Evolutionary conservation across 192 early-diverging fungal species (phyloP), one percentile per base, ranked within the genome.

Genomic region (Coemansia sp.): DNA sequence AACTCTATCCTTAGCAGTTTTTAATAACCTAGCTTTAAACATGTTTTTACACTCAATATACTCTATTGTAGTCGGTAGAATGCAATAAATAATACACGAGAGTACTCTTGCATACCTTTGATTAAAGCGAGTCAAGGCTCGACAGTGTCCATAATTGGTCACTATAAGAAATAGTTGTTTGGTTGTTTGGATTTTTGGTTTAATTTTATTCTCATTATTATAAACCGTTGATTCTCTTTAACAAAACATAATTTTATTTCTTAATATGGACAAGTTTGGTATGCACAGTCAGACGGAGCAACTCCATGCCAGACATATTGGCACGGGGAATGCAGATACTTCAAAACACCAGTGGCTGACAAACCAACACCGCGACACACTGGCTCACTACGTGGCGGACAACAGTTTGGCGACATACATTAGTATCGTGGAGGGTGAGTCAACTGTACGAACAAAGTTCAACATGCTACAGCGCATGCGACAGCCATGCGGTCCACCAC

Each of bases 281-380:
- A 84, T 84, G 82, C 74, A 84, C 60, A 84, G 75, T 36, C 82
- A 84, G 78, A 84, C 82, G 27, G 82, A 84, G 74, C 74, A 80
- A 43, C 29, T 79, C 64, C 72, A 76, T 70, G 78, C 83, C 18
- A 64, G 73, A 75, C 68, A 85, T 53, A 40, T 73, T 12, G 83
- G 83, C 39, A 85, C 83, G 12, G 83, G 83, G 16, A 80, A 74
- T 34, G 74, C 83, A 43, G 78, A 85, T 38, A 85, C 72, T 5
- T 77, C 43, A 38, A 85, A 74, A 44, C 70, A 85, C 73, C 47
- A 73, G 40, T 85, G 83, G 83, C 40, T 85, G 52, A 70, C 75
- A 10, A 73, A 74, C 71, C 83, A 85, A 68, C 83, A 85, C 47
- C 83, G 74, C n/a, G 83, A 85, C 39, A 85, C 83, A 0, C 63